Conservation (phyloP, 108 stramenopile genomes). For the Fragilaria radians region DNA sequence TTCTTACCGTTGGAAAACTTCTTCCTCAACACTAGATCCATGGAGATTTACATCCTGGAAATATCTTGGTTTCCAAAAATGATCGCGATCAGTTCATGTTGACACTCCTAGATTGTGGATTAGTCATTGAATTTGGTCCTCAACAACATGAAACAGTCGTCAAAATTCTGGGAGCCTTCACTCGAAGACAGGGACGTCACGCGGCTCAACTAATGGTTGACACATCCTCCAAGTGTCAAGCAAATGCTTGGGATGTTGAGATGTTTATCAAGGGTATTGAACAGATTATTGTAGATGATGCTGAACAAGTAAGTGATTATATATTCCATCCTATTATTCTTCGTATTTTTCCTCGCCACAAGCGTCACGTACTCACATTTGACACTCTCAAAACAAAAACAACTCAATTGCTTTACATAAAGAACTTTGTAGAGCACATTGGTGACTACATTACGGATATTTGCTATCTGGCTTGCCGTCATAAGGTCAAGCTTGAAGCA, state of each 20-base stretch:
- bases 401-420: conserved; percentile 2
- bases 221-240: conserved; percentile 64
- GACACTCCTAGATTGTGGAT: conserved; percentile 75
- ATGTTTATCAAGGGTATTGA: conserved; percentile 75
- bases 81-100: conserved; percentile 47
- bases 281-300: conserved; percentile 57
- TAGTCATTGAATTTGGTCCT: conserved; percentile 83
- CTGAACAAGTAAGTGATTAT: conserved; percentile 32
- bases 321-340: neutral
- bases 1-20: neutral
- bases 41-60: conserved; percentile 47
- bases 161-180: conserved; percentile 79
- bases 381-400: too few relatives aligned
- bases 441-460: conserved; percentile 86
- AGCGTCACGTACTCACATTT: neutral
- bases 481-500: conserved; percentile 80
- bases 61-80: conserved; percentile 65
- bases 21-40: conserved; percentile 4
- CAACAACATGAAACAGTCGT: conserved; percentile 75
- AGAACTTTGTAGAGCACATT: conserved; percentile 85
- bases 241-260: conserved; percentile 55
- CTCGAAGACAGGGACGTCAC: conserved; percentile 61
- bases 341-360: neutral
- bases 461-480: conserved; percentile 73
- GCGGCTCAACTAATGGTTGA: conserved; percentile 86